Evolutionary conservation across 805 yeast species (phyloP), one percentile per base, ranked within the genome.

Genomic region (Saturnispora sekii): DNA sequence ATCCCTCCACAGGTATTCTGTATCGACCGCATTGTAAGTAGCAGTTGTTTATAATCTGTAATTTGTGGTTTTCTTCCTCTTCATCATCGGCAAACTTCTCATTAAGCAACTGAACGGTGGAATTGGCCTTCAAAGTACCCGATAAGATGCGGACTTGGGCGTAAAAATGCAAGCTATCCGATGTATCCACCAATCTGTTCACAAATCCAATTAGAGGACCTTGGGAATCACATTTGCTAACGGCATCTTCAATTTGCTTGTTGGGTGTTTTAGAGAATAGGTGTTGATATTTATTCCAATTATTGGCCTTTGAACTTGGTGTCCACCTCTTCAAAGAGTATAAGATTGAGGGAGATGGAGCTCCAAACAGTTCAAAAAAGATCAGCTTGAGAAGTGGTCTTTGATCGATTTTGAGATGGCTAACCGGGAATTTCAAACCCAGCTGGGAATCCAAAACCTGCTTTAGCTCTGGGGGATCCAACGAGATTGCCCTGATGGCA

Each of bases 21-120:
- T 85, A 88, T 51, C 95, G 69, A 0, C 89, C 89, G 39, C 86
- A 79, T 37, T 84, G 70, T 1, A 88, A 50, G 53, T 63, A 72
- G 4, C 80, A 57, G 29, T 64, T 68, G 14, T 62, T 64, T 2
- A 77, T 52, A 5, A 59, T 62, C 43, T 69, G 74, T 8, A 45
- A 44, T 35, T 67, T 70, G 8, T 26, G n/a, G 16, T 40, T 40
- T 15, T 10, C n/a, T 46, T 21, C 26, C 7, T 21, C 26, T 21
- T 62, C 57, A 45, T 80, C 86, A 35, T 79, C 84, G 4, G 65
- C 53, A 47, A 61, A 77, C 18, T 66, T 63, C 43, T 76, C 81
- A 2, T 84, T 88, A 1, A 83, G 53, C 0, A 88, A 64, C 35
- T 65, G 65, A 5, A 86, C 70, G 28, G 58, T 57, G 11, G 66